Percentiles rank a stretch among this genome's conserved stretches.
Conservation (phyloP, 805 yeast species). For the Peterozyma toletana region DNA sequence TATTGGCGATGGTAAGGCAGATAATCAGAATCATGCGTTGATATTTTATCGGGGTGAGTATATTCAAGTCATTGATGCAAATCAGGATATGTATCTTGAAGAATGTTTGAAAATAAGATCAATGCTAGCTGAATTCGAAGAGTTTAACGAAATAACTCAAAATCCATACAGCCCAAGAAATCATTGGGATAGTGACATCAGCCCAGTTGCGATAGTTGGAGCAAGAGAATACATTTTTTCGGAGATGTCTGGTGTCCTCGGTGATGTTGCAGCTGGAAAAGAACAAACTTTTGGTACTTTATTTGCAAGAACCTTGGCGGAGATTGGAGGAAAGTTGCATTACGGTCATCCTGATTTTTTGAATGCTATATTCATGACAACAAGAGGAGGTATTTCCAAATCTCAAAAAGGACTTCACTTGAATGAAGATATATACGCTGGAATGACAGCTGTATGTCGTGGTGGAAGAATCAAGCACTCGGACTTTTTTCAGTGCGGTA, state of each 20-base stretch:
- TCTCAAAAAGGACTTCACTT: slow-evolving; percentile 91
- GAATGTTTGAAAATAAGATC: slow-evolving; percentile 89
- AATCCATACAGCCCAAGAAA: slow-evolving; percentile 48
- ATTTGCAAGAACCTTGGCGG: slow-evolving; percentile 88
- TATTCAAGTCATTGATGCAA: slow-evolving; percentile 91
- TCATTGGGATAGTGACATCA: slow-evolving; percentile 27
- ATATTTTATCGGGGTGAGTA: slow-evolving; percentile 91
- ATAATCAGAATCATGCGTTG: slow-evolving; percentile 84
- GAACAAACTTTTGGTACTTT: slow-evolving; percentile 96
- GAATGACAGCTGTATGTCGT: slow-evolving; percentile 81
- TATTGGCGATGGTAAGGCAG: slow-evolving; percentile 93
- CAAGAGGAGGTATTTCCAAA: slow-evolving; percentile 92
- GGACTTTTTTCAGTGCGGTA: slow-evolving; percentile 94
- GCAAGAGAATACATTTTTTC: slow-evolving; percentile 94
- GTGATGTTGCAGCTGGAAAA: slow-evolving; percentile 96
- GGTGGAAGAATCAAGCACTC: slow-evolving; percentile 95
- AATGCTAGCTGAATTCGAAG: slow-evolving; percentile 87
- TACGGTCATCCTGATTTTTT: slow-evolving; percentile 97
- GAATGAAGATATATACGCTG: slow-evolving; percentile 95
- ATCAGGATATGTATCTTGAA: slow-evolving; percentile 91
- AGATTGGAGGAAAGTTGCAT: slow-evolving; percentile 90
- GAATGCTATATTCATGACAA: slow-evolving; percentile 86
- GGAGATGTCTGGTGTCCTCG: slow-evolving; percentile 85
- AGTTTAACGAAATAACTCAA: slow-evolving; percentile 42
- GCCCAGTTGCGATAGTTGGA: slow-evolving; percentile 87